Evolutionary conservation across 805 yeast genomes (phyloP).

Genomic region (Sugiyamaella marilandica): DNA sequence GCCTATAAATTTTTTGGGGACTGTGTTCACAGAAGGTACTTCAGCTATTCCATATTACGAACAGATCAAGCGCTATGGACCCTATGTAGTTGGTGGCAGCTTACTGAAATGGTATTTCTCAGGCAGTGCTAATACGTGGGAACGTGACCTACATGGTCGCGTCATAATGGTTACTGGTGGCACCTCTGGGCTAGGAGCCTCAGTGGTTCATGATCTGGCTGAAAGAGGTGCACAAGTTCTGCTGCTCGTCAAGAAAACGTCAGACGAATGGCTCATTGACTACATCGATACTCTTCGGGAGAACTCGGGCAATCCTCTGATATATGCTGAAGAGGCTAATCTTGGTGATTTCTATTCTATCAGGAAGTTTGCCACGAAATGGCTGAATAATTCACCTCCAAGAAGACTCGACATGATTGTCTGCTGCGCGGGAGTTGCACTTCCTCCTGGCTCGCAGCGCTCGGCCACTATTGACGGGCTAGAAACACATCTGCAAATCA

Average conservation of each 20-base stretch:
- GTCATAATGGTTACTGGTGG: slow-evolving; percentile 72
- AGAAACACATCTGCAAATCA: slow-evolving; percentile 78
- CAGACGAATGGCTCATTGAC: slow-evolving; percentile 75
- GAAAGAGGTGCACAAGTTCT: slow-evolving; percentile 80
- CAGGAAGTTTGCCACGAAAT: slow-evolving; percentile 85
- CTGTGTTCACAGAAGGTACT: slow-evolving; percentile 66
- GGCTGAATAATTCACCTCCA: slow-evolving; percentile 90
- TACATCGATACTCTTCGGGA: slow-evolving; percentile 74
- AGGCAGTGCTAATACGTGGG: slow-evolving; percentile 86
- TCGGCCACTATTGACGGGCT: slow-evolving; percentile 73
- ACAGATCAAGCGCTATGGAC: slow-evolving; percentile 52
- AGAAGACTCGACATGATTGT: slow-evolving; percentile 86
- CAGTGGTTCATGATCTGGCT: slow-evolving; percentile 70
- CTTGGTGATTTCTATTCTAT: slow-evolving; percentile 66
- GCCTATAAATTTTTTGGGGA: slow-evolving; percentile 83
- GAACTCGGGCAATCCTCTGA: slow-evolving; percentile 60
- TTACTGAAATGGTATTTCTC: slow-evolving; percentile 67
- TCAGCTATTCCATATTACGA: slow-evolving; percentile 71
- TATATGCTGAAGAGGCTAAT: slow-evolving; percentile 90
- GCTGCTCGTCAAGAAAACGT: slow-evolving; percentile 55
- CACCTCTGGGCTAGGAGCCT: slow-evolving; percentile 84
- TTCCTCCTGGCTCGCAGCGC: slow-evolving; percentile 66
- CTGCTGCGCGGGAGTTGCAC: slow-evolving; percentile 79
- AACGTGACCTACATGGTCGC: slow-evolving; percentile 83
- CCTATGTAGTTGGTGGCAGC: slow-evolving; percentile 44